These are phyloP conservation scores for Lentinus polychrous DNA, from an alignment of 1,284 basidiomycete species.

Conservation along the genomic window DNA sequence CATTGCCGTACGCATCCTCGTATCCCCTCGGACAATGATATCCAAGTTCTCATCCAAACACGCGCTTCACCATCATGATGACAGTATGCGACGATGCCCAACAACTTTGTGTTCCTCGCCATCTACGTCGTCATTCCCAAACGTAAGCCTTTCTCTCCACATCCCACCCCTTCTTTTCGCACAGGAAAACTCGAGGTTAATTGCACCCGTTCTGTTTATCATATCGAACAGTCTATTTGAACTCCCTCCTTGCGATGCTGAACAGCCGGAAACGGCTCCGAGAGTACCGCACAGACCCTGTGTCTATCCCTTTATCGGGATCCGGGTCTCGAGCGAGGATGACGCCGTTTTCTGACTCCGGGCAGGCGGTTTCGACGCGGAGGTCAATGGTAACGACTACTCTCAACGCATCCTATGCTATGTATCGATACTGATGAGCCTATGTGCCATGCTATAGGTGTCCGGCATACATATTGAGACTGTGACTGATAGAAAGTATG, in stretches of 20 bases:
- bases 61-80: not conserved
- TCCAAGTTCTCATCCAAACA: not conserved
- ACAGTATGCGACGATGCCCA: slow-evolving; percentile 31
- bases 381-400: not conserved
- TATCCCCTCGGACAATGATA: not conserved
- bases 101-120: slow-evolving; percentile 31
- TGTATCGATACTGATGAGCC: too few relatives aligned
- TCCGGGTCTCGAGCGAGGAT: slow-evolving; percentile 1
- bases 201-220: not conserved
- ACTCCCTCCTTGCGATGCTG: slow-evolving; percentile 32
- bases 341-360: not conserved
- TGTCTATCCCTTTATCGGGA: slow-evolving; percentile 13
- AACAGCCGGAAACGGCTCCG: slow-evolving; percentile 29
- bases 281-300: slow-evolving; percentile 10
- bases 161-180: too few relatives aligned
- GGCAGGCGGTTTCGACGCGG: not conserved
- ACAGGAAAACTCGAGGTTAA: slow-evolving; percentile 1
- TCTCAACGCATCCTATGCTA: not conserved
- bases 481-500: slow-evolving; percentile 8
- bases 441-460: not conserved
- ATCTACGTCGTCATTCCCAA: slow-evolving; percentile 33
- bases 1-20: slow-evolving; percentile 22
- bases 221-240: slow-evolving; percentile 28
- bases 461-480: slow-evolving; percentile 8
- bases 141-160: slow-evolving; percentile 17